Evolutionary conservation across 352 stramenopile genomes (phyloP).

Genomic region (Phytophthora agathidicida): DNA sequence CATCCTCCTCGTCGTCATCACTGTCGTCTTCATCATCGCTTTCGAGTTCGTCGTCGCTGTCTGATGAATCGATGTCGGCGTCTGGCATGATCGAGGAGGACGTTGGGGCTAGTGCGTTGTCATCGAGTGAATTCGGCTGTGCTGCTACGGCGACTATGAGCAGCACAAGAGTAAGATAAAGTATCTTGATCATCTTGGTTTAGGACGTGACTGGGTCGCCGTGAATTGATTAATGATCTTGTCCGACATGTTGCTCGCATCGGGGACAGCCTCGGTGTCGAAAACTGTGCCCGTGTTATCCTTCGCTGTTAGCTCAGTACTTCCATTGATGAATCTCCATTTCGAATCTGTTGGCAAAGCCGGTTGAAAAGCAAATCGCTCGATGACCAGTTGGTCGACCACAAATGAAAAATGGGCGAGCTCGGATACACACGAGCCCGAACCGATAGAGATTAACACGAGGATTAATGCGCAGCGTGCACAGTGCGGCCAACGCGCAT

Average conservation of each 20-base stretch:
- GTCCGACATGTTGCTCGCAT: not conserved
- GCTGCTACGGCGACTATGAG: not conserved
- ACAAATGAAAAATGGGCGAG: no score
- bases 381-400: not conserved
- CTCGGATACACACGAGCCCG: not conserved
- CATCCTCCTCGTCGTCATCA: conserved; percentile 2
- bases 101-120: not conserved
- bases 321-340: conserved; percentile 16
- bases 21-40: conserved; percentile 6
- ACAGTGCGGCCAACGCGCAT: not conserved
- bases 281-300: not conserved
- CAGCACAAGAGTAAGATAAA: not conserved
- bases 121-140: conserved; percentile 3
- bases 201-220: not conserved
- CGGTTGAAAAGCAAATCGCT: conserved; percentile 17
- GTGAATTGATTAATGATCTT: conserved; percentile 16
- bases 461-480: not conserved
- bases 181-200: conserved; percentile 6
- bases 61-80: not conserved
- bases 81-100: not conserved
- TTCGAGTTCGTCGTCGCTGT: not conserved
- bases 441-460: conserved; percentile 1
- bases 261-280: not conserved
- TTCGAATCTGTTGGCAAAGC: conserved; percentile 27
- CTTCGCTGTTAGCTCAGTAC: no score